Evolutionary conservation across 2,329 filamentous ascomycete genomes (phyloP).

Genomic region (Colletotrichum truncatum): DNA sequence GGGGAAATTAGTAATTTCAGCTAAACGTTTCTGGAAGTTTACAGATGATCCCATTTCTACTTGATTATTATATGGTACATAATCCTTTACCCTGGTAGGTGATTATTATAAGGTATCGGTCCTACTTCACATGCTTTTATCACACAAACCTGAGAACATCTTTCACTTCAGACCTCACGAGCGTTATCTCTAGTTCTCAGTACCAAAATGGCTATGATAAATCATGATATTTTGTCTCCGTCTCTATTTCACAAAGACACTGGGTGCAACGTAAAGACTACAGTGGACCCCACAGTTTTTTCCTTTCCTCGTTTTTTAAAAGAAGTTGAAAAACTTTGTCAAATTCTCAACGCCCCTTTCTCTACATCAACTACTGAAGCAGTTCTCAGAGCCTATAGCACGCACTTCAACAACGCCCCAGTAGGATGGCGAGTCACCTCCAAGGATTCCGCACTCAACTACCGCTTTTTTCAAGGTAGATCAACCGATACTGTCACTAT

Average conservation of each 20-base stretch:
- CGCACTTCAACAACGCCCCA: neutral
- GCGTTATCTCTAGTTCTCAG: neutral
- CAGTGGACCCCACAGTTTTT: neutral
- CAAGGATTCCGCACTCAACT: neutral
- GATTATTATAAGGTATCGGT: too few relatives aligned
- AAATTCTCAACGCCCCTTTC: neutral
- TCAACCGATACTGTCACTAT: neutral
- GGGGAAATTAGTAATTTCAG: too few relatives aligned
- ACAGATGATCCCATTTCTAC: too few relatives aligned
- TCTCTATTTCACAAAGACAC: neutral
- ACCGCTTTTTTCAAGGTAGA: neutral
- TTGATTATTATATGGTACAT: too few relatives aligned
- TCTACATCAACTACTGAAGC: neutral
- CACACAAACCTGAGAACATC: too few relatives aligned
- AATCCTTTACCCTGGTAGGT: too few relatives aligned
- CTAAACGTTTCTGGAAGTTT: too few relatives aligned
- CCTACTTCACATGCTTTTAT: too few relatives aligned
- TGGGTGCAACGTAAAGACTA: too few relatives aligned
- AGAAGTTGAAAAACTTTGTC: neutral
- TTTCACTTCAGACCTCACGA: neutral
- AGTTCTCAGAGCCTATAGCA: neutral
- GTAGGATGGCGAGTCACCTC: neutral
- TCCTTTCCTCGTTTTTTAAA: neutral
- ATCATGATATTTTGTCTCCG: neutral
- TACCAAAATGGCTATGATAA: neutral